Evolutionary conservation across 306 rosid species (phyloP), one percentile per base, ranked within the genome.

Genomic region (Geum urbanum): DNA sequence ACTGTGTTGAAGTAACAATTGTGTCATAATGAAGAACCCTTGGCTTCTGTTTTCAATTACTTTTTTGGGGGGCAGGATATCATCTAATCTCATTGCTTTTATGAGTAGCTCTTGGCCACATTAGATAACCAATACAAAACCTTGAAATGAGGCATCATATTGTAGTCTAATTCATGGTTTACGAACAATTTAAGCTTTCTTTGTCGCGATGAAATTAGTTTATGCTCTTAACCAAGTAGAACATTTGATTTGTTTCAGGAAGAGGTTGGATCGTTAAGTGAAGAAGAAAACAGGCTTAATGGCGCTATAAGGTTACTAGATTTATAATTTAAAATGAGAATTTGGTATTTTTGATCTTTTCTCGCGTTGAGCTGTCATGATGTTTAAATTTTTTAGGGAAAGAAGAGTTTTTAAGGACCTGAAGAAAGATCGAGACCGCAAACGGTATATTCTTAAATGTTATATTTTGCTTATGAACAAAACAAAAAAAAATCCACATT

Each of bases 201-300:
- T 48, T 24, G 15, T 8, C 37, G 5, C 51, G 20, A 18, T 65
- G 37, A 63, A 35, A 46, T 48, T 66, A 19, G 52, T 63, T 45
- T 45, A 39, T 51, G 68, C 1, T 24, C 27, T 63, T 49, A 68
- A 57, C 46, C 46, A 48, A 12, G 18, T 56, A 48, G 10, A 72
- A 14, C 5, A 35, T 39, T 10, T 52, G 44, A 27, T 79, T 81
- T 69, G 18, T 82, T 80, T 52, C 90, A 92, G 97, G 86, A 78
- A 77, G 96, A 87, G 76, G 88, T 86, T 80, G 86, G 66, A 68
- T 80, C 76, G 72, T 77, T 87, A 65, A 77, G 66, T 76, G 86
- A 75, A 16, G 81, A 83, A 63, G 96, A 92, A 73, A 75, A 50
- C 71, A 76, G 67, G 73, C 85, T 92, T 63, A 95, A 89, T 41